A percentile compares a stretch with the other conserved stretches of the same genome.
These are phyloP conservation scores for Scutellaria barbata DNA, from an alignment of 257 asterid species.

Conservation along the genomic window DNA sequence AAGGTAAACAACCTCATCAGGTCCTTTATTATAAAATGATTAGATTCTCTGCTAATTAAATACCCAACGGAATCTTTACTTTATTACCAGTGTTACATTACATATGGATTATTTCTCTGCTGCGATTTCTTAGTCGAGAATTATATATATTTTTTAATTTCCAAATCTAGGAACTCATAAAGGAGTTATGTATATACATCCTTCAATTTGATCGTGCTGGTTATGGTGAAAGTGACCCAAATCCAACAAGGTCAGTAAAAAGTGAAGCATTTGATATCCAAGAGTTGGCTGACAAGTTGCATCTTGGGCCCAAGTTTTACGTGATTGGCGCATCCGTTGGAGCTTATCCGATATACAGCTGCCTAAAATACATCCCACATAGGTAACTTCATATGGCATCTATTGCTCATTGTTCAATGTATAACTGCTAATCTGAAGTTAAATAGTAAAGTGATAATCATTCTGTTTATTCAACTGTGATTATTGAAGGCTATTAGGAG, in stretches of 20 bases:
- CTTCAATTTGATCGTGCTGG: constrained; percentile 89
- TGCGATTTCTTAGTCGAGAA: not conserved
- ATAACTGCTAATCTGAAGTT: not conserved
- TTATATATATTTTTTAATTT: not conserved
- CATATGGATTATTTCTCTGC: not conserved
- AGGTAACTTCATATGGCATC: constrained; percentile 48
- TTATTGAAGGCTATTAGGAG: constrained; percentile 67
- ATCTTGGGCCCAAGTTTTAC: constrained; percentile 69
- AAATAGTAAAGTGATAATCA: not conserved
- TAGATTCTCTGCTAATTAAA: not conserved
- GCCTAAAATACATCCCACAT: constrained; percentile 76
- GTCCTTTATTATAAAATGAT: not conserved
- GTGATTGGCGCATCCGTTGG: constrained; percentile 81
- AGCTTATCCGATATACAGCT: constrained; percentile 67
- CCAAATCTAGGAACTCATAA: constrained; percentile 57
- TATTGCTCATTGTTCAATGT: not conserved
- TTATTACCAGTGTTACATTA: not conserved
- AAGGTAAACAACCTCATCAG: too few species aligned
- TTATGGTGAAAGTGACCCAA: constrained; percentile 90
- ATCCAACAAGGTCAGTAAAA: constrained; percentile 69
- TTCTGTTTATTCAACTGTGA: not conserved
- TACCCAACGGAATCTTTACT: not conserved
- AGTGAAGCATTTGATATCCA: constrained; percentile 86
- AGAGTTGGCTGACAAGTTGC: constrained; percentile 78
- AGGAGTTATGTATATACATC: constrained; percentile 61